phyloP scores from a whole-genome alignment of 2,329 filamentous ascomycete genomes.

The Claviceps sp. region DNA sequence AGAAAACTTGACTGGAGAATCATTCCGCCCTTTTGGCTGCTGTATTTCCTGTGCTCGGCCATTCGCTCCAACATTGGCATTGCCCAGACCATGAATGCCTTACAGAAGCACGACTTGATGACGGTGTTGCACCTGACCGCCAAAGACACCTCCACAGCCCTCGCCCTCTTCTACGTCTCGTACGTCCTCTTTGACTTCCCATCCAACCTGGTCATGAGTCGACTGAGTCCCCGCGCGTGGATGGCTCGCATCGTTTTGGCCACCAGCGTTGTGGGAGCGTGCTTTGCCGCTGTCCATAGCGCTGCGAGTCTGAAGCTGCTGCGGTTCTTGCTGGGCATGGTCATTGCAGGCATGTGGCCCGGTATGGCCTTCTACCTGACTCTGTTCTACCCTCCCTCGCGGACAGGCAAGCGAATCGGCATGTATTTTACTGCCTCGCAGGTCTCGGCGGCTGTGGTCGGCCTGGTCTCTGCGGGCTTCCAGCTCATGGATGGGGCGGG shows the following conservation, averaged over 20 bases:
- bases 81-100: slow-evolving; percentile 83
- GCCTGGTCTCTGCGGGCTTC: slow-evolving; percentile 80
- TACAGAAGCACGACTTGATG: slow-evolving; percentile 59
- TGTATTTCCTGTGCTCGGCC: slow-evolving; percentile 87
- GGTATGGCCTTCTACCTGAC: slow-evolving; percentile 91
- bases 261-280: slow-evolving; percentile 71
- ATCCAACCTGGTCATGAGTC: slow-evolving; percentile 80
- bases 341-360: slow-evolving; percentile 90
- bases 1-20: slow-evolving; percentile 45
- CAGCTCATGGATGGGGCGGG: slow-evolving; percentile 74
- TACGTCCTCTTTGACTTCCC: slow-evolving; percentile 85
- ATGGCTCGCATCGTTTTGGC: slow-evolving; percentile 85
- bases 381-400: slow-evolving; percentile 77
- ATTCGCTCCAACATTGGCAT: slow-evolving; percentile 87
- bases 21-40: slow-evolving; percentile 65
- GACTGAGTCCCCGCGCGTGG: slow-evolving; percentile 73
- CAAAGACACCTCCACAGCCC: slow-evolving; percentile 69
- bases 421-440: slow-evolving; percentile 83
- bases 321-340: slow-evolving; percentile 70
- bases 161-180: slow-evolving; percentile 83
- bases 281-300: slow-evolving; percentile 67
- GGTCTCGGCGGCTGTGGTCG: slow-evolving; percentile 78
- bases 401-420: slow-evolving; percentile 78
- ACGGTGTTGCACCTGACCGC: slow-evolving; percentile 54
- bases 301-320: slow-evolving; percentile 85